These are phyloP conservation scores for Sabuloglossum arenarium DNA, from an alignment of 495 filamentous ascomycete genomes.

Conservation along the genomic window DNA sequence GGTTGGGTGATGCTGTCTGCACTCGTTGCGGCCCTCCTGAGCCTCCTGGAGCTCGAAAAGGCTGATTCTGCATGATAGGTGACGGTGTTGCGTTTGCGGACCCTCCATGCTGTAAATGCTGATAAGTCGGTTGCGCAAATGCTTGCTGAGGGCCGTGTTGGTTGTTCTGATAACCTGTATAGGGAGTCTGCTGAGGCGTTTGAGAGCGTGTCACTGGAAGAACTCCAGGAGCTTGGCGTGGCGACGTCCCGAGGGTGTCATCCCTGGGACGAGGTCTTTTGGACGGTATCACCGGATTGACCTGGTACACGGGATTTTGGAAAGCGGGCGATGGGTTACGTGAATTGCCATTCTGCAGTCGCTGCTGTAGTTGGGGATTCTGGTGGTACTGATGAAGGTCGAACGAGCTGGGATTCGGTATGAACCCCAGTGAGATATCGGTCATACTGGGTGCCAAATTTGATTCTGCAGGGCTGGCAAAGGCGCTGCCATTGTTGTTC, in stretches of 20 bases:
- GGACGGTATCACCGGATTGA: slow-evolving; percentile 65
- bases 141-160: slow-evolving; percentile 33
- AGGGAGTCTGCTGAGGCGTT: slow-evolving; percentile 58
- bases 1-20: slow-evolving; percentile 77
- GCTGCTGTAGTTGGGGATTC: slow-evolving; percentile 28
- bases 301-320: slow-evolving; percentile 51
- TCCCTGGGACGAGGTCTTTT: slow-evolving; percentile 68
- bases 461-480: slow-evolving; percentile 4
- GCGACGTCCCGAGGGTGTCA: slow-evolving; percentile 67
- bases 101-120: slow-evolving; percentile 65
- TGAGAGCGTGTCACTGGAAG: slow-evolving; percentile 73
- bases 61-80: slow-evolving; percentile 61
- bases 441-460: slow-evolving; percentile 9
- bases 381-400: slow-evolving; percentile 34
- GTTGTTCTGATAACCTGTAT: slow-evolving; percentile 38
- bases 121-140: slow-evolving; percentile 43
- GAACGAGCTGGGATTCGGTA: slow-evolving; percentile 31
- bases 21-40: slow-evolving; percentile 50
- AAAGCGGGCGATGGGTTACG: slow-evolving; percentile 66
- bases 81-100: slow-evolving; percentile 73
- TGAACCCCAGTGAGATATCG: slow-evolving; percentile 32
- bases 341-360: slow-evolving; percentile 67
- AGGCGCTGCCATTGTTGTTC: slow-evolving; percentile 8
- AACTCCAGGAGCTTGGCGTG: slow-evolving; percentile 52
- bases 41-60: slow-evolving; percentile 30